Base-by-base conservation (phyloP, 2,329 filamentous ascomycete genomes). In the Xylaria sp. region DNA sequence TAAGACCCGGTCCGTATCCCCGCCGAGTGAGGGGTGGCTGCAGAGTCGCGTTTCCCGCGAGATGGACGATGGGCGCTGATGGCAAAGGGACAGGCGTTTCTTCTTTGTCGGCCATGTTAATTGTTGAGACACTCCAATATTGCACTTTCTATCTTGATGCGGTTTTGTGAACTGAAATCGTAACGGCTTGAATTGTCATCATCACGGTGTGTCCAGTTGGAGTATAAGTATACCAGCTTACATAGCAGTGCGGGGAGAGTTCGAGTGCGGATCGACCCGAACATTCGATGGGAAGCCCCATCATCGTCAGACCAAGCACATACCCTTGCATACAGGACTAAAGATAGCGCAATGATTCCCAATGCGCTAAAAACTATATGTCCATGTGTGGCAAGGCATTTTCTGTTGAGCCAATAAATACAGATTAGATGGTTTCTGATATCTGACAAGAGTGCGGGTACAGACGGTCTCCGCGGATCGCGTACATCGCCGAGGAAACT, bases 1-100 rank as follows among this genome's bases (percentile, higher is more conserved):
- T 72, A 5, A 82, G 72, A 5, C 80, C 80, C 2, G 81, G 81
- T 0, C 81, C 81, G 33, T 76, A 69, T 9, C 80, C 80, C 28
- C 77, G 72, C 49, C 80, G 77, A 7, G 80, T 79, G 28, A 82
- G 75, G 20, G 81, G 81, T 54, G 66, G 72, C 42, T 71, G 72
- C 15, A 74, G 40, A 13, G 70, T 67, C 4, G 65, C 65, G 40
- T 65, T 71, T 2, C 53, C 38, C 11, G 65, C 53, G 36, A 73
- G 63, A 1, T 23, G 59, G 31, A 63, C 15, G 20, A 72, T 31
- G 11, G 70, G 68, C 13, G 70, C 70, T 1, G 64, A 69, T 26
- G 70, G 70, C 6, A 72, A 42, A 9, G 65, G 54, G 10, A 69
- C 63, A 2, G 63, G 63, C 3, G 46, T 38, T 59, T 70, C 68